Percentiles rank a stretch among this genome's conserved stretches.
Evolutionary conservation across 2,329 filamentous ascomycete genomes (phyloP).

Genomic region (Calonectria leucothoes): DNA sequence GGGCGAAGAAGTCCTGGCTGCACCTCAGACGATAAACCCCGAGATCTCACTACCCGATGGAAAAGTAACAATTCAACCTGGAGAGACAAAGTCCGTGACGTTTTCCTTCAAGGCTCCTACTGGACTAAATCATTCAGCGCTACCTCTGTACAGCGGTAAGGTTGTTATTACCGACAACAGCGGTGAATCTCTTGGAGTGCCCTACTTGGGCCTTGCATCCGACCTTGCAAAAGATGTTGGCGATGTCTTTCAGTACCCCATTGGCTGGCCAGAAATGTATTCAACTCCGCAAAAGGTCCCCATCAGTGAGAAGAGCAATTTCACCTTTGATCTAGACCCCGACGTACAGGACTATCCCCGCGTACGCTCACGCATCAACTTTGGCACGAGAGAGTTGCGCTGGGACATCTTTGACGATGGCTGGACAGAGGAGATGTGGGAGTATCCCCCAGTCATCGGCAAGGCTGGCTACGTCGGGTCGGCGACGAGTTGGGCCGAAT

Average conservation of each 20-base stretch:
- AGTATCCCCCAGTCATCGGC: background rate
- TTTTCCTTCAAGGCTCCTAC: background rate
- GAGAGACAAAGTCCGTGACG: background rate
- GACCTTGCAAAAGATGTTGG: background rate
- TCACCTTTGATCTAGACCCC: background rate
- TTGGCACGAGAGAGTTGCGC: background rate
- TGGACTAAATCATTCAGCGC: background rate
- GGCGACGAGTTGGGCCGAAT: background rate
- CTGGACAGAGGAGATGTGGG: background rate
- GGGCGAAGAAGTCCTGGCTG: background rate
- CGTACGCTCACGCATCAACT: background rate
- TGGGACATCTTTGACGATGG: background rate
- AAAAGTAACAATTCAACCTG: background rate
- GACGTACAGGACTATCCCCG: background rate
- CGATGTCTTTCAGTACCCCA: background rate
- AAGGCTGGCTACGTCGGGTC: background rate
- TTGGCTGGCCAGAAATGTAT: background rate
- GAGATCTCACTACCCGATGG: background rate
- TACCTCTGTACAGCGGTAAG: background rate
- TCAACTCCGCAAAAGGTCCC: background rate
- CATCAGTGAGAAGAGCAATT: background rate
- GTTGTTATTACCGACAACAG: background rate
- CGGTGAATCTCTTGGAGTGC: background rate
- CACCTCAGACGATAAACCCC: background rate
- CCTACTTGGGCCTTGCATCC: background rate